Evolutionary conservation across 2,329 filamentous ascomycete species (phyloP), one percentile per base, ranked within the genome.

Genomic region (Cytospora paraplurivora): DNA sequence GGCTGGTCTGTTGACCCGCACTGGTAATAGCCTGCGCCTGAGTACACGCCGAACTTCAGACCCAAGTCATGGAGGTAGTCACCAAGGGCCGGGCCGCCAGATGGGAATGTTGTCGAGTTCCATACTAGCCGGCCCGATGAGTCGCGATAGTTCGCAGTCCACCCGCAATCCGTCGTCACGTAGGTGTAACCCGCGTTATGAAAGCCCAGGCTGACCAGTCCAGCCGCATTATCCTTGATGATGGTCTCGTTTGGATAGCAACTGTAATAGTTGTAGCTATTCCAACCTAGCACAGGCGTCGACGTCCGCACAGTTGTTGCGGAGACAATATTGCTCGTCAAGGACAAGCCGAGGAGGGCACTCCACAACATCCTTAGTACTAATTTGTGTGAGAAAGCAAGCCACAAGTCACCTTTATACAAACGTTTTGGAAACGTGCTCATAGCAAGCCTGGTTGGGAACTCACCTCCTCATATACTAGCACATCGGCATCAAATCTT

Each of bases 101-200:
- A 80, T 0, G 83, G 84, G 35, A 86, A 86, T 1, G 78, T 68
- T 0, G 72, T 76, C 7, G 72, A 67, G 61, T 85, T 82, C 78
- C 81, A 86, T 13, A 80, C 78, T 3, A 85, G 72, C 21, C 75
- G 75, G 1, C 79, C 80, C 11, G 83, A 72, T 0, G 73, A 69
- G 44, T 81, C 75, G 4, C 78, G 72, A 8, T 76, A 70, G 17
- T 67, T 68, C 0, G 73, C 69, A 27, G 74, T 78, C 86, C 85
- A 88, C 0, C 86, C 85, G 60, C 84, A 88, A 68, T 88, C 86
- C 0, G 80, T 78, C 0, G 82, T 85, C 37, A 87, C 81, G 62
- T 81, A 80, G 1, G 74, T 77, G 68, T 88, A 88, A 7, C 86
- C 85, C 0, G 82, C 72, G 3, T 79, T 75, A 0, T 77, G 76